Base-by-base conservation (phyloP, 148 eudicot species). In the Pouteria glomerata region DNA sequence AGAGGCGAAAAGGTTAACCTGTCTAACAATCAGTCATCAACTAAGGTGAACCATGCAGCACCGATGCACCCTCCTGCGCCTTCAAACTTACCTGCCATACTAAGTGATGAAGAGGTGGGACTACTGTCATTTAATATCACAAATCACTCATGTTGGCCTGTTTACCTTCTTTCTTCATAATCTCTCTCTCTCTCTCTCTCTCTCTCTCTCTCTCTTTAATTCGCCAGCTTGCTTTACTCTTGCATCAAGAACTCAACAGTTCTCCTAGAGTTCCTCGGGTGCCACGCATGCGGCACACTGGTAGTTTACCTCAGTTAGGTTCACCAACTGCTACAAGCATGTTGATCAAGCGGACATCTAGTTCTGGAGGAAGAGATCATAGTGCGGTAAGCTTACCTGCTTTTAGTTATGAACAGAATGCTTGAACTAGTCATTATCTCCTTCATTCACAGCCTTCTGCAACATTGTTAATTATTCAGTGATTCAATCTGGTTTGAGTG, bases 211-310 rank as follows among this genome's bases (percentile, higher is more conserved):
- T 53, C 47, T 45, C 41, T 79, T 47, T 47, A 27, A 29, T 58
- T 44, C 82, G 83, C n/a, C 86, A 95, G 99, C 93, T 89, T 86
- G 99, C 99, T 78, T 84, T 91, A 78, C 83, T 91, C 66, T 77
- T 95, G 73, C 99, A 95, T 76, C 96, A 91, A 79, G 92, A 95
- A 81, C 94, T 95, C 14, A 95, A 95, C 80, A 95, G 99, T 81
- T 95, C 99, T 76, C 97, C 96, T 44, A 82, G 99, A 81, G 97
- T 91, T 85, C 93, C 96, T 71, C 85, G 99, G 66, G 96, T 91
- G 45, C 92, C 99, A 74, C 97, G 99, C 59, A 87, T 89, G 75
- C 97, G 97, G 55, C 82, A 89, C 73, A 84, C 88, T 64, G 97
- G 97, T 60, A 85, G 88, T 79, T 81, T 89, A 75, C 93, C 97